phyloP scores from a whole-genome alignment of 371 early-diverging fungal species.

The Actinomucor elegans region DNA sequence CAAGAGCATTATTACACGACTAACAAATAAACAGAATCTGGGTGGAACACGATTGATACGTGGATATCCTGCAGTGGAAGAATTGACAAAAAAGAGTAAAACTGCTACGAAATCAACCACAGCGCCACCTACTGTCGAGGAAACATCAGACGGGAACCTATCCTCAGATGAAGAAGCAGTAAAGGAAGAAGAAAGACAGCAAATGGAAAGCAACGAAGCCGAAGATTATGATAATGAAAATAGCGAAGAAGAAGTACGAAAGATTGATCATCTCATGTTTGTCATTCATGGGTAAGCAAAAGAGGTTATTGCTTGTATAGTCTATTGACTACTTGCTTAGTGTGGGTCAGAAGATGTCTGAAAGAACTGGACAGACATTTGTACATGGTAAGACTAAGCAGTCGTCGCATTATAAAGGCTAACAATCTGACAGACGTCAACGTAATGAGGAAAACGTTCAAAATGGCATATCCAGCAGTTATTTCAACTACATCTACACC shows the following conservation, averaged over 20 bases:
- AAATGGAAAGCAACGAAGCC: slow-evolving; percentile 26
- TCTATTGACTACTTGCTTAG: slow-evolving; percentile 14
- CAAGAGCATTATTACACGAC: slow-evolving; percentile 67
- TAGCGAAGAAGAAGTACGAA: slow-evolving; percentile 57
- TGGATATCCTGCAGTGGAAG: slow-evolving; percentile 74
- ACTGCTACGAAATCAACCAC: slow-evolving; percentile 17
- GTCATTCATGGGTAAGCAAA: slow-evolving; percentile 73
- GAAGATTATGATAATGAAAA: slow-evolving; percentile 57
- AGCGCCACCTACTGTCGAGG: slow-evolving; percentile 20
- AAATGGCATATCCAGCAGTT: slow-evolving; percentile 43
- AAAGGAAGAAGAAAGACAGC: slow-evolving; percentile 33
- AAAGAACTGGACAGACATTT: slow-evolving; percentile 70
- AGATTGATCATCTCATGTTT: slow-evolving; percentile 75
- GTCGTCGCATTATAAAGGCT: too few species aligned
- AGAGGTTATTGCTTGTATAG: background rate
- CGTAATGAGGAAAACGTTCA: slow-evolving; percentile 67
- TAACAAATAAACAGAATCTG: slow-evolving; percentile 62
- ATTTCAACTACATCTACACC: slow-evolving; percentile 25
- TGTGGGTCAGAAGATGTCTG: slow-evolving; percentile 81
- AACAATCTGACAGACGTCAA: slow-evolving; percentile 73
- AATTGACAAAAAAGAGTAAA: slow-evolving; percentile 21
- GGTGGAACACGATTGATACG: slow-evolving; percentile 75
- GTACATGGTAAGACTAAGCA: slow-evolving; percentile 62
- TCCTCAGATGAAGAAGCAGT: slow-evolving; percentile 11
- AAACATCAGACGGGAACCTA: slow-evolving; percentile 10